A percentile compares a stretch with the other conserved stretches of the same genome.
These are phyloP conservation scores for Cruciata laevipes DNA, from an alignment of 257 asterid genomes.

Conservation along the genomic window DNA sequence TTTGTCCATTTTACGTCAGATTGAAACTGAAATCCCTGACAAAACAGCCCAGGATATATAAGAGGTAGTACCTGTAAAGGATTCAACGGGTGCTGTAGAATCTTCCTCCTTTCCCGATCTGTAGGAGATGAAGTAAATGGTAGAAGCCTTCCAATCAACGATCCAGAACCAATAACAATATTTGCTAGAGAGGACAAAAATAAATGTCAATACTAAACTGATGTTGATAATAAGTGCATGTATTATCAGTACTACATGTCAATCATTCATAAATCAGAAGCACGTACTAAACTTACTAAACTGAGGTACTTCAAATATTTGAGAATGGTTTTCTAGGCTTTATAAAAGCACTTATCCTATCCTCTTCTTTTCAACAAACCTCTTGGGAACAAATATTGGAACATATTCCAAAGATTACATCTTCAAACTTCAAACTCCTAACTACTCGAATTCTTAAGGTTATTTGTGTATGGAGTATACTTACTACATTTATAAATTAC, in stretches of 20 bases:
- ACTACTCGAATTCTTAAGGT: neutral
- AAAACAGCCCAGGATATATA: neutral
- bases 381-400: neutral
- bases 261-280: neutral
- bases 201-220: no score
- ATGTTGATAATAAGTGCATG: slow-evolving; percentile 7
- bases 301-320: neutral
- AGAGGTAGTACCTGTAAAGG: slow-evolving; percentile 73
- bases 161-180: slow-evolving; percentile 70
- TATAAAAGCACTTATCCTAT: neutral
- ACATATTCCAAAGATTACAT: neutral
- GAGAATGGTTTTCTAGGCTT: neutral
- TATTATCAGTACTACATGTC: neutral
- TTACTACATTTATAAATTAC: no score
- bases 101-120: slow-evolving; percentile 30
- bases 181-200: slow-evolving; percentile 44
- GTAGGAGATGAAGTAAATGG: slow-evolving; percentile 54
- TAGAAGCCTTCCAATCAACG: slow-evolving; percentile 68
- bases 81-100: slow-evolving; percentile 55
- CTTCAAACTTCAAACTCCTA: neutral
- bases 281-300: neutral
- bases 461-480: neutral
- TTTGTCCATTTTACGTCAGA: neutral
- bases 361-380: neutral
- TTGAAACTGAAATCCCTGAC: neutral